Evolutionary conservation across 805 yeast species (phyloP), one percentile per base, ranked within the genome.

Genomic region (Yarrowia sp.): DNA sequence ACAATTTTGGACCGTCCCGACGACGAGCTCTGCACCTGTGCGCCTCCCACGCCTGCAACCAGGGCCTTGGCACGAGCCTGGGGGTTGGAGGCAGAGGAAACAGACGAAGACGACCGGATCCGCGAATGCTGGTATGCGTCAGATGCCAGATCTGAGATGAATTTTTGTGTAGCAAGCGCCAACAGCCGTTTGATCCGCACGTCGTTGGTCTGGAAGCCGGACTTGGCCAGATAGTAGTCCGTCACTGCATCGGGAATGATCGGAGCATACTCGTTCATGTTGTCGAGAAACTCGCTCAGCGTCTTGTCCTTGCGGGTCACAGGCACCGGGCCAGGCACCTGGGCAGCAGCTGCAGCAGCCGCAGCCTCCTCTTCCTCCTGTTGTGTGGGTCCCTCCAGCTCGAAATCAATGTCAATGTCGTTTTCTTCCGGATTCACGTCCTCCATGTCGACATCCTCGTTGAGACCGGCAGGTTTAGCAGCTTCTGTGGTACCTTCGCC

Each of bases 91-190:
- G 97, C 87, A 74, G 89, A 88, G 74, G 90, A 88, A n/a, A 93
- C 96, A 0, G 97, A 87, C 12, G 92, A 87, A 5, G 91, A 82
- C n/a, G 95, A 91, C 71, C 98, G 84, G 72, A 95, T 95, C 70
- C 98, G 82, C 9, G 97, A 90, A 76, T 92, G 93, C 77, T 95
- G 99, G 76, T 92, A 95, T 0, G 99, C 98, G 76, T 95, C 98
- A 15, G 92, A 91, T 1, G 99, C 97, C 40, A 95, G 88, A 77
- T 95, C 99, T 70, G 93, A 87, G 36, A 95, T 85, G 77, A 95
- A 95, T 76, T 95, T 95, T 75, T 96, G 99, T 0, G 99, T 95
- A 0, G 99, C 98, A 69, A 95, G 81, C 0, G 98, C 98, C 61
- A 95, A 81, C 45, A 95, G 80, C 67, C 98, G 83, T 77, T 92